A percentile compares a stretch with the other conserved stretches of the same genome.
phyloP scores from a whole-genome alignment of 2,329 filamentous ascomycete species.

The Cordyceps javanica region DNA sequence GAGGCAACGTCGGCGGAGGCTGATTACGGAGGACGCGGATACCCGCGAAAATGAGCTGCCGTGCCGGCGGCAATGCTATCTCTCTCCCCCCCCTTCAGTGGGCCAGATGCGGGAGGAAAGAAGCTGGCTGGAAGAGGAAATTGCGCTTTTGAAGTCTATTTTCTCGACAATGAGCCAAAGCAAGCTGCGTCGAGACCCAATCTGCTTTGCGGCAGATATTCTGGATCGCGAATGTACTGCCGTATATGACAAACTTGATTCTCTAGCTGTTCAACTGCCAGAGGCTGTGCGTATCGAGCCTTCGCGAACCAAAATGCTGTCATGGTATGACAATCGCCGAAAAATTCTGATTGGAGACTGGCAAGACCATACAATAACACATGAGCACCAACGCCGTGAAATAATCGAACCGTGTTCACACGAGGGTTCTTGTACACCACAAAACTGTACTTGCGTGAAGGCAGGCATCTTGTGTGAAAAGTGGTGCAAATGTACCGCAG shows the following conservation, averaged over 20 bases:
- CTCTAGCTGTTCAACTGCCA: slow-evolving; percentile 22
- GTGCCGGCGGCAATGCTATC: slow-evolving; percentile 2
- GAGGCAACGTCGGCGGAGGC: neutral
- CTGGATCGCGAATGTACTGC: slow-evolving; percentile 48
- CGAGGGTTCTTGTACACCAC: slow-evolving; percentile 56
- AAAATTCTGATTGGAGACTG: slow-evolving; percentile 50
- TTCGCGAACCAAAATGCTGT: slow-evolving; percentile 37
- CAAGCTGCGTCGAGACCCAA: slow-evolving; percentile 33
- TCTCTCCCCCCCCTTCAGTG: neutral
- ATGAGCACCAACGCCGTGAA: slow-evolving; percentile 50
- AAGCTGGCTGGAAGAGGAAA: slow-evolving; percentile 44
- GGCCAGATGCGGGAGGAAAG: neutral
- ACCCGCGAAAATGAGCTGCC: neutral
- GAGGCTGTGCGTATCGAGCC: slow-evolving; percentile 22
- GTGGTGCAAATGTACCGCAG: slow-evolving; percentile 58
- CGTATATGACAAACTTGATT: slow-evolving; percentile 32
- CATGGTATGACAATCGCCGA: slow-evolving; percentile 52
- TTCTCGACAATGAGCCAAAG: slow-evolving; percentile 37
- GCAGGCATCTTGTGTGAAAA: slow-evolving; percentile 64
- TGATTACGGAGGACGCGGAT: neutral
- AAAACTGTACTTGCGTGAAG: slow-evolving; percentile 57
- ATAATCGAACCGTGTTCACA: slow-evolving; percentile 63
- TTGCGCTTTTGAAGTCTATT: slow-evolving; percentile 40
- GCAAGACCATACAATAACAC: slow-evolving; percentile 48
- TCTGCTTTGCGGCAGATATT: slow-evolving; percentile 45